phyloP scores from a whole-genome alignment of 2,329 filamentous ascomycete species.

The Dryadomyces sulphureus region DNA sequence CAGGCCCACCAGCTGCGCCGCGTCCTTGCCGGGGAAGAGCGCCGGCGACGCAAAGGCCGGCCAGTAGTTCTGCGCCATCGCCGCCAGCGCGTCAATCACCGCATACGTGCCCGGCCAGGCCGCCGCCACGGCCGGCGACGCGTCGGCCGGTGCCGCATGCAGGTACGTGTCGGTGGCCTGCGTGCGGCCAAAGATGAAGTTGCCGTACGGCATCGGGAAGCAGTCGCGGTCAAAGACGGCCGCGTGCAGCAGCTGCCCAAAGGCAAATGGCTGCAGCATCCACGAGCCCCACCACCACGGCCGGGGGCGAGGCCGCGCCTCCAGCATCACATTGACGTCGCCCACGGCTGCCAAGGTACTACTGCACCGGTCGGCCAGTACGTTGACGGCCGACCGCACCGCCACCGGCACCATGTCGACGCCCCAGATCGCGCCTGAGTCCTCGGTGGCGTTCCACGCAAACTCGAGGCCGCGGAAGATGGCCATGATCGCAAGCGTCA shows the following conservation, averaged over 20 bases:
- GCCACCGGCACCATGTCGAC: constrained; percentile 26
- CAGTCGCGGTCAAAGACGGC: constrained; percentile 65
- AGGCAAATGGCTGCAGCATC: constrained; percentile 63
- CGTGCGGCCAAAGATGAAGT: constrained; percentile 46
- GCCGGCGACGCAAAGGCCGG: constrained; percentile 79
- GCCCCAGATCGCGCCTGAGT: constrained; percentile 54
- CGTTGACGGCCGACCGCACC: constrained; percentile 19
- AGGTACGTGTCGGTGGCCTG: constrained; percentile 57
- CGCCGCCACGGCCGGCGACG: constrained; percentile 38
- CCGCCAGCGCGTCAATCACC: constrained; percentile 66
- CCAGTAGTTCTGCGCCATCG: constrained; percentile 72
- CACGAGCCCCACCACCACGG: constrained; percentile 80
- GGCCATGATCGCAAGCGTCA: constrained; percentile 69
- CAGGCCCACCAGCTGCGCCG: constrained; percentile 45
- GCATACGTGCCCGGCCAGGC: constrained; percentile 64
- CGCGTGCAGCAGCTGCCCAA: constrained; percentile 63
- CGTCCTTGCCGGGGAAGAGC: constrained; percentile 58
- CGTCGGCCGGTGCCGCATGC: constrained; percentile 52
- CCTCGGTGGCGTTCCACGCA: constrained; percentile 68
- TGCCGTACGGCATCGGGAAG: constrained; percentile 38
- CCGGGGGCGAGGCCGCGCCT: constrained; percentile 32
- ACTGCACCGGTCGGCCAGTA: constrained; percentile 17
- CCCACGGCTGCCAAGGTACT: constrained; percentile 2
- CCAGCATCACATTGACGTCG: neutral
- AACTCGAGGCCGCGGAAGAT: constrained; percentile 75